These are phyloP conservation scores for Lipomyces yarrowii DNA, from an alignment of 1,139 yeast species.

Conservation along the genomic window DNA sequence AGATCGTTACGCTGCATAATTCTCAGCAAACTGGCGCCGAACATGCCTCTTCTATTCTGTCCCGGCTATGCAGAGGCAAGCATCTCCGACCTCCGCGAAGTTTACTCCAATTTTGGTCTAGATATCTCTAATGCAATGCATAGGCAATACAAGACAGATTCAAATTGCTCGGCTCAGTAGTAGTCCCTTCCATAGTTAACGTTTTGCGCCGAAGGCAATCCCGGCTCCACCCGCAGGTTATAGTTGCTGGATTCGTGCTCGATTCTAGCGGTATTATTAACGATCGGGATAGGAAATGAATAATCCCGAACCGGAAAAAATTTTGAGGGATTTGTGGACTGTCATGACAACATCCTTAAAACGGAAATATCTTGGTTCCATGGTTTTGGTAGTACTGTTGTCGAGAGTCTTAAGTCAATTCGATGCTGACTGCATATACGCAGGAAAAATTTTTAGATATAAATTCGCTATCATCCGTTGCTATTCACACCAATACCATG, in stretches of 20 bases:
- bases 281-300: not conserved
- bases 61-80: constrained; percentile 17
- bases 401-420: too few relatives aligned
- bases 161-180: constrained; percentile 5
- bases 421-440: not conserved
- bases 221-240: not conserved
- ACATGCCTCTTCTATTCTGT: constrained; percentile 19
- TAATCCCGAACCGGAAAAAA: not conserved
- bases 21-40: constrained; percentile 12
- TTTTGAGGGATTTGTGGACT: constrained; percentile 7
- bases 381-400: constrained; percentile 4
- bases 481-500: not conserved
- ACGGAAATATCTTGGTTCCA: not conserved
- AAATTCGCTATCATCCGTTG: not conserved
- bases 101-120: not conserved
- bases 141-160: constrained; percentile 11
- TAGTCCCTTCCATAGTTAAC: constrained; percentile 13
- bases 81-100: too few relatives aligned
- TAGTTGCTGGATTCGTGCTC: not conserved
- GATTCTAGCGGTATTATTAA: not conserved
- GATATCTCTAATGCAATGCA: not conserved
- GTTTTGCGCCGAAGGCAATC: constrained; percentile 12
- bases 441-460: constrained; percentile 11
- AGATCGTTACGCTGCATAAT: constrained; percentile 12
- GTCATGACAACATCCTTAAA: not conserved